Conservation (phyloP, 805 yeast genomes). For the Saturnispora serradocipensis region DNA sequence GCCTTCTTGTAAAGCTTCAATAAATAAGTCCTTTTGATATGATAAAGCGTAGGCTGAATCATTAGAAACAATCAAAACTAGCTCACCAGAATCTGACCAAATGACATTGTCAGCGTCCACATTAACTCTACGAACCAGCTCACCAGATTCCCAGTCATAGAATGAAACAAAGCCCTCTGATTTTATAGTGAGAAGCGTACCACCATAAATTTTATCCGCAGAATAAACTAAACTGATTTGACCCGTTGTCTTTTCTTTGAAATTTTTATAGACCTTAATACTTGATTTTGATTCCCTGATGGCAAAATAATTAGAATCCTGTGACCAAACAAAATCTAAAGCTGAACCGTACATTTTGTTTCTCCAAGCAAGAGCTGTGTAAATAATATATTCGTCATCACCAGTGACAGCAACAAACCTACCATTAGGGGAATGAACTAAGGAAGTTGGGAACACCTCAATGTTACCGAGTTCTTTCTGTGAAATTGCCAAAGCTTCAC, state of each 20-base stretch:
- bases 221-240: constrained; percentile 58
- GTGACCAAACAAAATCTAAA: constrained; percentile 89
- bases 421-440: constrained; percentile 93
- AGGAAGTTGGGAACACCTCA: constrained; percentile 82
- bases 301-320: constrained; percentile 82
- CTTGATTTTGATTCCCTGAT: constrained; percentile 58
- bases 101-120: constrained; percentile 74
- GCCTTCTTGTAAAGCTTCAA: constrained; percentile 50
- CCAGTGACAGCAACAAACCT: constrained; percentile 95
- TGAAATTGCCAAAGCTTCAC: constrained; percentile 66
- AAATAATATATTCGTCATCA: constrained; percentile 94
- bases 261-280: constrained; percentile 71
- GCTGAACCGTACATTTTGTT: constrained; percentile 89
- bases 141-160: constrained; percentile 90
- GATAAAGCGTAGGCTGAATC: constrained; percentile 73
- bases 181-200: constrained; percentile 78
- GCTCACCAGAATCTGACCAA: constrained; percentile 93
- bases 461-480: constrained; percentile 91
- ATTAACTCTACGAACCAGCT: constrained; percentile 78
- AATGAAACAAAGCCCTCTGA: constrained; percentile 79
- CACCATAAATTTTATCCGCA: constrained; percentile 78
- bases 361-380: constrained; percentile 97
- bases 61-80: constrained; percentile 62
- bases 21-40: constrained; percentile 60
- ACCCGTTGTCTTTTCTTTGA: constrained; percentile 64